Conservation (phyloP, 768 basidiomycete species). For the Holtermannia corniformis region DNA sequence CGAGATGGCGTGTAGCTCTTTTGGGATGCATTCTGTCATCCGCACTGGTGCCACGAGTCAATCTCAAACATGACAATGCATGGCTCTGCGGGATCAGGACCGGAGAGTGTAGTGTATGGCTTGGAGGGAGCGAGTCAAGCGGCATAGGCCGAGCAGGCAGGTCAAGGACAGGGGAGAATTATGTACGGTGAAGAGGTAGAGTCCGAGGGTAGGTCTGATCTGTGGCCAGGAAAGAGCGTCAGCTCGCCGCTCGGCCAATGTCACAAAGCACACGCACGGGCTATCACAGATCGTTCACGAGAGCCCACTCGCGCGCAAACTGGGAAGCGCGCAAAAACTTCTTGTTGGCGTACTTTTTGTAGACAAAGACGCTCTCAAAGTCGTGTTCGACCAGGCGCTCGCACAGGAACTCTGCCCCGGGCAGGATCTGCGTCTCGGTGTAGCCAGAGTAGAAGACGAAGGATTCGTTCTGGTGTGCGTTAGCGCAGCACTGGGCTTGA, state of each 20-base stretch:
- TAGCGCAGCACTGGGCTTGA: slow-evolving; percentile 13
- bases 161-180: not conserved
- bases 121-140: not conserved
- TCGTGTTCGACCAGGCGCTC: slow-evolving; percentile 70
- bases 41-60: not conserved
- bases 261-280: not conserved
- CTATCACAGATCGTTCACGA: slow-evolving; percentile 15
- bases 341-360: slow-evolving; percentile 94
- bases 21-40: not conserved
- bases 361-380: slow-evolving; percentile 77
- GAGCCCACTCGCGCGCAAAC: slow-evolving; percentile 46
- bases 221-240: not conserved
- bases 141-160: not conserved
- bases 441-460: slow-evolving; percentile 90
- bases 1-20: too few relatives aligned
- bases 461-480: slow-evolving; percentile 57
- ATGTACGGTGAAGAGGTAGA: not conserved
- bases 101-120: not conserved
- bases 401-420: slow-evolving; percentile 69
- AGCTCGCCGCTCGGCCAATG: not conserved
- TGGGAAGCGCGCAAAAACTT: slow-evolving; percentile 78
- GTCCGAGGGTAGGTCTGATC: too few relatives aligned
- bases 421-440: slow-evolving; percentile 75
- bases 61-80: too few relatives aligned
- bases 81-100: too few relatives aligned